Evolutionary conservation across 176 grass and related monocot species (phyloP), one percentile per base, ranked within the genome.

Genomic region (Rhynchospora pubera): DNA sequence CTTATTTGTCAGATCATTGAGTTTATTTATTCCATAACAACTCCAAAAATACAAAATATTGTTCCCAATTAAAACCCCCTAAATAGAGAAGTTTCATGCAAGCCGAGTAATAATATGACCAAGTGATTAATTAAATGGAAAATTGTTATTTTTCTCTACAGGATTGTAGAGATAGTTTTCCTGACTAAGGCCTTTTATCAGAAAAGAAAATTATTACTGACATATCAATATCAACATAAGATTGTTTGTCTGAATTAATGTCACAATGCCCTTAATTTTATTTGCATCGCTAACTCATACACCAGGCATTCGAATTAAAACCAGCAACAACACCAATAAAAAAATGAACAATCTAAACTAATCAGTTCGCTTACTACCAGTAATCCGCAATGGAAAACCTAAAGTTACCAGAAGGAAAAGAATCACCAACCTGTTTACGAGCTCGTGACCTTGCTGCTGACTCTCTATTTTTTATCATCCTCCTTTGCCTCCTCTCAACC

Each of bases 391-490:
- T 77, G 2, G 32, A 26, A 77, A 15, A 56, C 12, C 22, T 18
- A 63, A 63, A 62, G 8, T 46, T 67, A 65, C 6, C 52, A 85
- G 80, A 9, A 82, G 56, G 7, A 72, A 55, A 56, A 79, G 57
- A 77, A 30, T 26, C 30, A 16, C 51, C 16, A 1, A 97, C 93
- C 93, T 93, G 93, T 86, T 97, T 97, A 57, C 93, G 91, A 15
- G 93, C 91, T 0, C 93, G 86, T 8, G 93, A 97, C 67, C 93
- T 93, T 0, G 93, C 91, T 0, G 93, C 93, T 0, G 91, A 93
- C 69, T 96, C 93, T 85, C 93, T 92, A 88, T 96, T 96, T 88
- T 96, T 96, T 85, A 96, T 96, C 93, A 96, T 96, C 85, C 93
- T 92, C 85, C 88, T 93, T 85, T 96, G 93, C 68, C 90, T 89